Conservation (phyloP, 2,329 filamentous ascomycete genomes). For the Ophiostoma himal-ulmi region DNA sequence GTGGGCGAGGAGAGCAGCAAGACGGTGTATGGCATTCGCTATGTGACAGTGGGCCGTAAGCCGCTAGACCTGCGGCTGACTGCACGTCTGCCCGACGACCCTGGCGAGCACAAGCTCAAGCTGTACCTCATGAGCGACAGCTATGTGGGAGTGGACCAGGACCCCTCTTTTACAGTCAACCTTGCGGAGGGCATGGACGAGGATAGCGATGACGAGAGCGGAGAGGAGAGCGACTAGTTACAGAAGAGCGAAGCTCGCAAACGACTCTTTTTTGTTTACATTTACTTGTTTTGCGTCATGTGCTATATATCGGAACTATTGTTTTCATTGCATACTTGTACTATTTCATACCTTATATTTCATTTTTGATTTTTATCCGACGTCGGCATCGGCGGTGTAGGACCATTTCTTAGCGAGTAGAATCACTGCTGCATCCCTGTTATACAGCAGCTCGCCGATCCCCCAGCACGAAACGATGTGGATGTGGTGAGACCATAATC, state of each 20-base stretch:
- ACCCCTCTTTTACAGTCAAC: constrained; percentile 76
- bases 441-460: too few relatives aligned
- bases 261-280: not conserved
- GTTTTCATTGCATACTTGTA: not conserved
- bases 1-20: constrained; percentile 88
- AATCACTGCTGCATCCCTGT: too few relatives aligned
- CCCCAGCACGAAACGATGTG: too few relatives aligned
- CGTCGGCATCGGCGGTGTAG: too few relatives aligned
- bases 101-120: constrained; percentile 82
- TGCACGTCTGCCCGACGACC: constrained; percentile 70
- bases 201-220: constrained; percentile 72
- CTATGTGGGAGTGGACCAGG: constrained; percentile 95
- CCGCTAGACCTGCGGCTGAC: constrained; percentile 73
- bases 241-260: not conserved
- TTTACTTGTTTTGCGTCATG: not conserved
- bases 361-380: too few relatives aligned
- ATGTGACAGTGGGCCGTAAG: constrained; percentile 73
- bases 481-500: too few relatives aligned
- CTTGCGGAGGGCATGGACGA: constrained; percentile 94
- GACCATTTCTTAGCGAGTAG: too few relatives aligned
- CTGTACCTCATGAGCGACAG: constrained; percentile 95
- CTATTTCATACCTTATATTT: too few relatives aligned
- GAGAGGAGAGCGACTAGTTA: constrained; percentile 41
- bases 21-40: constrained; percentile 86
- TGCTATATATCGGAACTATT: not conserved